Conservation (phyloP, 2,329 filamentous ascomycete genomes). For the Calonectria naviculata region DNA sequence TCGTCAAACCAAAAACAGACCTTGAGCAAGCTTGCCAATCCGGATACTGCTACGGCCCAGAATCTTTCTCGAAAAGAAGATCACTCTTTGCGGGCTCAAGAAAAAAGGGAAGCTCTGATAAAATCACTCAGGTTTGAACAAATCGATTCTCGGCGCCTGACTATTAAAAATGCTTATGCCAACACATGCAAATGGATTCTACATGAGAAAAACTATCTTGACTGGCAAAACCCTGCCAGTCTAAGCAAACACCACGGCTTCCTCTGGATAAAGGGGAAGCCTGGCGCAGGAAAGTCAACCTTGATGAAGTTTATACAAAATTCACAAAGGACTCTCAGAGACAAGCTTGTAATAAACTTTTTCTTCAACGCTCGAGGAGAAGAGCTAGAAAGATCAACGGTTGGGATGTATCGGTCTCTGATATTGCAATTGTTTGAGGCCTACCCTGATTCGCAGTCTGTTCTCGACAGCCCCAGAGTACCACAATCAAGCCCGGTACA, state of each 20-base stretch:
- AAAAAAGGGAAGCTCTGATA: constrained; percentile 24
- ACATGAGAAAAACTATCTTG: constrained; percentile 42
- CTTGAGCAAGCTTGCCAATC: neutral
- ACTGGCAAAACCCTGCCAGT: constrained; percentile 47
- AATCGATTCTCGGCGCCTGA: constrained; percentile 49
- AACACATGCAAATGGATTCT: constrained; percentile 57
- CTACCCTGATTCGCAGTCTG: constrained; percentile 44
- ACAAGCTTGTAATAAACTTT: constrained; percentile 50
- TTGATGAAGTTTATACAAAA: constrained; percentile 52
- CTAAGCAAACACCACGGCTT: constrained; percentile 49
- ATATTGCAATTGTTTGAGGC: constrained; percentile 56
- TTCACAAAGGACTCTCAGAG: constrained; percentile 15
- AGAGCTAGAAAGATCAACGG: constrained; percentile 54
- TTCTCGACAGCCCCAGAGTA: constrained; percentile 38
- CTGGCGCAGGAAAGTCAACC: neutral
- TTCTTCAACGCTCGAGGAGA: constrained; percentile 62
- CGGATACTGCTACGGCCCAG: no score
- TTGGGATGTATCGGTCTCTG: constrained; percentile 63
- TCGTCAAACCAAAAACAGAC: no score
- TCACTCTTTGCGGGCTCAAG: neutral
- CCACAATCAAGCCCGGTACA: neutral
- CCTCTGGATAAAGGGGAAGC: constrained; percentile 39
- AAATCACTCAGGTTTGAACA: constrained; percentile 50
- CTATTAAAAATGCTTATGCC: constrained; percentile 49
- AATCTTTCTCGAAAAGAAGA: neutral